Base-by-base conservation (phyloP, 139 green algal genomes). In the Chlamydomonas schloesseri region DNA sequence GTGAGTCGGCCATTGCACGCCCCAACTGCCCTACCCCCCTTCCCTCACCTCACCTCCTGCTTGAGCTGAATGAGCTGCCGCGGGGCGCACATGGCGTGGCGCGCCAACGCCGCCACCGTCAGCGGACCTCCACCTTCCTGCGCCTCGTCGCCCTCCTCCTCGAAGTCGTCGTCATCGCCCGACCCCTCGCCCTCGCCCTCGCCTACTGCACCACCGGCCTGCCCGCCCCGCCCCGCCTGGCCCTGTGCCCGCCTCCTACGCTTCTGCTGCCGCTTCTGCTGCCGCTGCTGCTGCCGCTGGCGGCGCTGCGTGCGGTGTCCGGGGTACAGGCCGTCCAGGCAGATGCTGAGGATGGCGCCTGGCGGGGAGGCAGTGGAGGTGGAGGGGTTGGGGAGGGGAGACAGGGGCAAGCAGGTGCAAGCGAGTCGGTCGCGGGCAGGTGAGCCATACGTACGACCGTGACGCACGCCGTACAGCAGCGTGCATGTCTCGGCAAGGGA, bases 281-380 rank as follows among this genome's bases (percentile, higher is more conserved):
- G 42, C 42, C 8, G 42, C 42, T 50, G 42, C 42, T 50, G 42
- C 42, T 50, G 42, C 42, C 8, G 42, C 42, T 8, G 42, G 8
- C 42, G 42, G 42, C 42, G 42, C 42, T 50, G 42, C 6, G 42
- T 50, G 42, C 42, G 42, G 42, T 50, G 42, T 29, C 31, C 17
- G 26, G 37, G 37, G 60, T 42, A 62, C 42, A 84, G 31, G 37
- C 64, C n/a, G 78, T 84, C 78, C 34, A 67, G 29, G 46, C 64
- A 74, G 46, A 84, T 50, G 64, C 64, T 75, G 42, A 84, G 64
- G 42, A 84, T 8, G 18, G 78, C 78, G 5, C 76, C 76, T 83
- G 60, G 26, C 10, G n/a, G 31, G 18, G 24, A 15, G 21, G 20
- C n/a, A n/a, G n/a, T n/a, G n/a, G n/a, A n/a, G n/a, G n/a, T n/a